A percentile compares a stretch with the other conserved stretches of the same genome.
These are phyloP conservation scores for Tardiomyces blankii DNA, from an alignment of 1,139 yeast genomes.

Conservation along the genomic window DNA sequence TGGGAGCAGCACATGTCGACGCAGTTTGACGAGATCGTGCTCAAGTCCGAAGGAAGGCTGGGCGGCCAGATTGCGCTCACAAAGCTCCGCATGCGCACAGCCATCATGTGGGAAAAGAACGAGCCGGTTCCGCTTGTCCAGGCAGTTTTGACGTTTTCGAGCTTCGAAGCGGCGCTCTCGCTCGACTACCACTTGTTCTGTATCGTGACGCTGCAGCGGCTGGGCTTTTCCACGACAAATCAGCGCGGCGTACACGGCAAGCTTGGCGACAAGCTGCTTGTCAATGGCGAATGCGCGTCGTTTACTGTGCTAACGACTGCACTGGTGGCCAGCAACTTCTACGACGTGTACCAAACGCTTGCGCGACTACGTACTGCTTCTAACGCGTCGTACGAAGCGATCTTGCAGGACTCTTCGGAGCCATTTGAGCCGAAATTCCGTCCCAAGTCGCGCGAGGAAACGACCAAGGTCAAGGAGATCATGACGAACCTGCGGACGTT, in stretches of 20 bases:
- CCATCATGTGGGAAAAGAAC: conserved; percentile 54
- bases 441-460: conserved; percentile 3
- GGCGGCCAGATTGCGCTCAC: conserved; percentile 53
- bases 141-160: conserved; percentile 45
- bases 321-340: conserved; percentile 68
- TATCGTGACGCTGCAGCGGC: conserved; percentile 40
- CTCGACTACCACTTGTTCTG: conserved; percentile 82
- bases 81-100: conserved; percentile 47
- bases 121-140: conserved; percentile 56
- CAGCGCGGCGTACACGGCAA: conserved; percentile 30
- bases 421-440: background rate
- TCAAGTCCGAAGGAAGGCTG: conserved; percentile 63
- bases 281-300: conserved; percentile 42
- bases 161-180: conserved; percentile 48
- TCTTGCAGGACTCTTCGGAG: background rate
- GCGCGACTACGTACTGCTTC: conserved; percentile 66
- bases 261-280: conserved; percentile 52
- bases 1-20: conserved; percentile 65
- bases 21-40: conserved; percentile 43
- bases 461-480: conserved; percentile 3
- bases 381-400: conserved; percentile 31
- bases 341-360: conserved; percentile 66
- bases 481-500: conserved; percentile 49
- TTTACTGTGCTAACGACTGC: conserved; percentile 65
- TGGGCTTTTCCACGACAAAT: conserved; percentile 54